These are phyloP conservation scores for Canariomyces notabilis DNA, from an alignment of 2,329 filamentous ascomycete genomes.

Conservation along the genomic window DNA sequence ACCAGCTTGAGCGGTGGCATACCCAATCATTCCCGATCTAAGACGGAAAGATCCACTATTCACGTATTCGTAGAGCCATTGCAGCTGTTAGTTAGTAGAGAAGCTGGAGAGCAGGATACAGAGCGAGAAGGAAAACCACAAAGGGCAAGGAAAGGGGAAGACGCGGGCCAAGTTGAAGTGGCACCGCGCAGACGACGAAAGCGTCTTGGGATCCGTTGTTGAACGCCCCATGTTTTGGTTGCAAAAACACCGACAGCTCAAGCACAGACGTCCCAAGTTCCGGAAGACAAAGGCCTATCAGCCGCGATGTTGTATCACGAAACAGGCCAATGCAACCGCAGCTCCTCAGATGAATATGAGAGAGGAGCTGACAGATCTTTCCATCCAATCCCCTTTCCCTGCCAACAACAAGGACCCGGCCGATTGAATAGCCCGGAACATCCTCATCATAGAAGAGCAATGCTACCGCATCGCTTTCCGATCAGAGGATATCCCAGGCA, in stretches of 20 bases:
- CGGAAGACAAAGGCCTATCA: slow-evolving; percentile 41
- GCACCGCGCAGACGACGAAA: slow-evolving; percentile 52
- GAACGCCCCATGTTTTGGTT: slow-evolving; percentile 79
- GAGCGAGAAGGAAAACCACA: slow-evolving; percentile 15
- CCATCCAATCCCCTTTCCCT: slow-evolving; percentile 22
- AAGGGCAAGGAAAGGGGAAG: slow-evolving; percentile 32
- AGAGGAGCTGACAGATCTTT: slow-evolving; percentile 26
- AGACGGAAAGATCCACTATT: too few relatives aligned
- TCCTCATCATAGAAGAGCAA: not conserved
- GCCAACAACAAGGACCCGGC: slow-evolving; percentile 4
- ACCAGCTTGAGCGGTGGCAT: too few relatives aligned
- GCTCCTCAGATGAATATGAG: slow-evolving; percentile 17
- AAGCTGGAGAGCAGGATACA: slow-evolving; percentile 20
- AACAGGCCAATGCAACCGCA: slow-evolving; percentile 34
- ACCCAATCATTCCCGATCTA: too few relatives aligned
- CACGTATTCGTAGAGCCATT: too few relatives aligned
- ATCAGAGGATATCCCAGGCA: slow-evolving; percentile 85
- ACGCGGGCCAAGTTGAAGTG: slow-evolving; percentile 62
- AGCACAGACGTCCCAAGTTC: slow-evolving; percentile 60
- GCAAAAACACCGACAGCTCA: slow-evolving; percentile 75
- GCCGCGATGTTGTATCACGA: slow-evolving; percentile 71
- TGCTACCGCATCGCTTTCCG: not conserved
- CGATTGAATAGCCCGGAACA: not conserved
- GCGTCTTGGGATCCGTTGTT: slow-evolving; percentile 67
- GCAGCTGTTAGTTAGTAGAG: slow-evolving; percentile 10